Evolutionary conservation across 2,329 filamentous ascomycete genomes (phyloP), one percentile per base, ranked within the genome.

Genomic region (Ilyonectria destructans): DNA sequence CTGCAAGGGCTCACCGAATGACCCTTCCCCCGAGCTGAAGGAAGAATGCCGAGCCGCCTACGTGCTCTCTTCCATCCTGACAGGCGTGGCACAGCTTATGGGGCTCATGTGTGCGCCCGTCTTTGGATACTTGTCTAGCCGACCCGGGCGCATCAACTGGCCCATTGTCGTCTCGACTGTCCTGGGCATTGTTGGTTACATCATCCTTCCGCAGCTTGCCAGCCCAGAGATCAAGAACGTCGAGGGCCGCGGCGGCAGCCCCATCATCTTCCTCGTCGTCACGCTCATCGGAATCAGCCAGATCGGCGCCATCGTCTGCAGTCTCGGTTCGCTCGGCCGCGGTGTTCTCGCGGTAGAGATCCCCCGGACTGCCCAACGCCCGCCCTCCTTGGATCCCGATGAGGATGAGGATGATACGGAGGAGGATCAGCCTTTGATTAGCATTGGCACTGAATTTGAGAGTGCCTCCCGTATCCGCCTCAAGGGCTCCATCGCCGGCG

Each of bases 231-330:
- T 90, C 62, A 89, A 87, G 65, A 78, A 91, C 65, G 83, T 88
- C 0, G 84, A 90, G 33, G 91, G 90, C 4, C 85, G 92, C 29
- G 90, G 93, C 37, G 93, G 93, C 19, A 89, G 86, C 37, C 87
- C 89, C 0, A 85, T 83, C 12, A 90, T 97, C 17, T 95, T 97
- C 77, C 71, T 95, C 13, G 88, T 96, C 17, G 94, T 95, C 48
- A 89, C 92, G 0, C 82, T 97, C 19, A 90, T 98, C 45, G 96
- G 96, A 15, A 89, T 97, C 77, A 97, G 94, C 76, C 96, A 99
- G 81, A 98, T 99, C 69, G 96, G 96, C 2, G 93, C 95, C 12
- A 98, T 99, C 67, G 96, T 99, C 1, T 98, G 95, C 82, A 97
- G 94, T 71, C 87, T 99, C n/a, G 95, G 93, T 1, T 90, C 96